Base-by-base conservation (phyloP, 176 grass and related monocot species). In the Cenchrus purpureus region DNA sequence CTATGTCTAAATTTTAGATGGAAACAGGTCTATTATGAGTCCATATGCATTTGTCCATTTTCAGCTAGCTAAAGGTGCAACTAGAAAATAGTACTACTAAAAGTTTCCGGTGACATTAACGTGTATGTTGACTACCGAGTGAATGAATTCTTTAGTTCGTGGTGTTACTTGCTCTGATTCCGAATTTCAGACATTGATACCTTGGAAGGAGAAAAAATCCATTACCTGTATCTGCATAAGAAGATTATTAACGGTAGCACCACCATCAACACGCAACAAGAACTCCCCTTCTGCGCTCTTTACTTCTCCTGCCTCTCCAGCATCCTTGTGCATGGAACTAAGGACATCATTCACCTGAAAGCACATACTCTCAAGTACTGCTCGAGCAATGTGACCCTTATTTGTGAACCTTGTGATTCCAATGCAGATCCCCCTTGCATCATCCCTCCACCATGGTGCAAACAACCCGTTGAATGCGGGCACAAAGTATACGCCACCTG, bases 321-420 rank as follows among this genome's bases (percentile, higher is more conserved):
- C 93, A 82, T 98, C 96, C 84, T 95, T 98, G 12, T 95, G 96
- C 96, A 98, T 98, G 15, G 93, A 95, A 55, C 71, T 85, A 1
- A 98, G 86, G 10, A 98, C 96, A 86, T 98, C 96, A 66, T 95
- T 98, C 12, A 98, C 96, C 85, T 98, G 96, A 76, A 95, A 98
- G 54, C 93, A 98, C 80, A 98, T 93, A 75, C 96, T 98, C 78
- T 98, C 93, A 0, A 98, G 88, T 8, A 98, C 96, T 4, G 96
- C 78, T 55, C 93, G 85, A 56, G 93, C 93, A 78, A 98, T 90
- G 63, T 98, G 96, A 0, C 86, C 93, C 50, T 90, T 95, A 32
- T 92, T 98, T 2, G 96, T 95, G 81, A 92, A 95, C n/a, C 96
- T 89, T 3, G 96, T 98, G 61, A 98, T 98, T 11, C 96, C 96